Evolutionary conservation across 805 yeast species (phyloP), one percentile per base, ranked within the genome.

Genomic region (Saccharomyces mikatae): DNA sequence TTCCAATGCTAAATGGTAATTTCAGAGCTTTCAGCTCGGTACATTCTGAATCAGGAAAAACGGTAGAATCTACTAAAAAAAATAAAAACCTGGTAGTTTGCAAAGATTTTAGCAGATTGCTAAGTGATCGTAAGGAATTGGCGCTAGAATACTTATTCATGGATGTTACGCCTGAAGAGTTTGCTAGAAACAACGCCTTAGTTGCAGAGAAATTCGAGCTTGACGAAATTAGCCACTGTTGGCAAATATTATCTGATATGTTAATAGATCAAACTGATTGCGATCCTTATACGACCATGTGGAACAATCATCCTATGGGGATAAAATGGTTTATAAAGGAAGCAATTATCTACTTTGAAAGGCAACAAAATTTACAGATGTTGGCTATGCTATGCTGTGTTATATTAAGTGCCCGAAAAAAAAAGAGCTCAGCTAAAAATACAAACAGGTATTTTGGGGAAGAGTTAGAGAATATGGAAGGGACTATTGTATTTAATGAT

Each of bases 271-370:
- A 64, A 28, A 63, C 60, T 24, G 63, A 59, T 24, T 54, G 60
- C 21, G 56, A 61, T 47, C 70, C 66, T 17, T 62, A 62, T 48
- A 67, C 67, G n/a, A 80, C 81, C 56, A 80, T 77, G 54, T 91
- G 97, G 97, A 92, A 92, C 0, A 71, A 79, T 4, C 95, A 88
- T 66, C 91, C 90, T 0, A 80, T 85, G 66, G 96, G 96, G 1
- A 76, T 82, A 44, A 60, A 76, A 11, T 81, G 89, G 87, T 71
- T 89, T 24, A 75, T 89, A 0, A 76, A 76, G 27, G 80, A 81
- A 56, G 73, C 89, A 44, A 74, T 91, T 63, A 64, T 67, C 0
- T 84, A 84, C 61, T 89, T 84, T 64, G 94, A 85, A 61, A 70
- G 62, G 32, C 64, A 75, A 46, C 82, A 84, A 1, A 86, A 92